These are phyloP conservation scores for Pseudocercospora eumusae DNA, from an alignment of 2,329 filamentous ascomycete genomes.

Conservation along the genomic window DNA sequence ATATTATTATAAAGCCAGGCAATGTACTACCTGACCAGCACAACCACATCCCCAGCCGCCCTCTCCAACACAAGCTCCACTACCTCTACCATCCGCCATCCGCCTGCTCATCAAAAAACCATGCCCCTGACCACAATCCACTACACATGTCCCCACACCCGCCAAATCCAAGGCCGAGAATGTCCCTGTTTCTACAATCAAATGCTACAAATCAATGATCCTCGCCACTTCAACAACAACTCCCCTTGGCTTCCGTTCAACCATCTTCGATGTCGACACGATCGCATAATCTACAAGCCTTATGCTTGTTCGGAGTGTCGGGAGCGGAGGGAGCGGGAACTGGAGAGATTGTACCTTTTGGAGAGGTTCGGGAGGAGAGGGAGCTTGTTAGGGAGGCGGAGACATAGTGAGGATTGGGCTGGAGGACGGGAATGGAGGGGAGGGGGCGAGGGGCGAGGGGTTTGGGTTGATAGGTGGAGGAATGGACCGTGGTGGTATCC, in stretches of 20 bases:
- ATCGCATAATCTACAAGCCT: slow-evolving; percentile 14
- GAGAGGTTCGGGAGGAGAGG: slow-evolving; percentile 8
- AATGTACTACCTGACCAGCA: neutral
- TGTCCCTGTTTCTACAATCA: slow-evolving; percentile 31
- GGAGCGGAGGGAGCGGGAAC: slow-evolving; percentile 13
- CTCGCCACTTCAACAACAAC: slow-evolving; percentile 17
- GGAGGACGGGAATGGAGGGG: neutral
- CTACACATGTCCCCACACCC: slow-evolving; percentile 32
- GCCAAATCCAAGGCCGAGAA: slow-evolving; percentile 29
- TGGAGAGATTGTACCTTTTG: slow-evolving; percentile 13
- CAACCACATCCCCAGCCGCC: neutral
- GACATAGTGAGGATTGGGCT: neutral
- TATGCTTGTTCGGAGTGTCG: slow-evolving; percentile 22
- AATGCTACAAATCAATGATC: slow-evolving; percentile 29
- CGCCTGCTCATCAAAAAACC: neutral
- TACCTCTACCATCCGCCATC: neutral
- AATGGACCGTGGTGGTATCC: slow-evolving; percentile 20
- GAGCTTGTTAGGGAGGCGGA: neutral
- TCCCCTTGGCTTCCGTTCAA: slow-evolving; percentile 26
- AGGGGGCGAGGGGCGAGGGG: neutral
- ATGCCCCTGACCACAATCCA: slow-evolving; percentile 32
- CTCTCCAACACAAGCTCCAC: neutral
- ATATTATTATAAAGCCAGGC: neutral
- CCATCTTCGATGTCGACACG: slow-evolving; percentile 22
- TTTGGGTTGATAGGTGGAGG: slow-evolving; percentile 19